Percentiles rank a stretch among this genome's conserved stretches.
Evolutionary conservation across 345 rosid species (phyloP).

Genomic region (Eucalyptus guilfoylei): DNA sequence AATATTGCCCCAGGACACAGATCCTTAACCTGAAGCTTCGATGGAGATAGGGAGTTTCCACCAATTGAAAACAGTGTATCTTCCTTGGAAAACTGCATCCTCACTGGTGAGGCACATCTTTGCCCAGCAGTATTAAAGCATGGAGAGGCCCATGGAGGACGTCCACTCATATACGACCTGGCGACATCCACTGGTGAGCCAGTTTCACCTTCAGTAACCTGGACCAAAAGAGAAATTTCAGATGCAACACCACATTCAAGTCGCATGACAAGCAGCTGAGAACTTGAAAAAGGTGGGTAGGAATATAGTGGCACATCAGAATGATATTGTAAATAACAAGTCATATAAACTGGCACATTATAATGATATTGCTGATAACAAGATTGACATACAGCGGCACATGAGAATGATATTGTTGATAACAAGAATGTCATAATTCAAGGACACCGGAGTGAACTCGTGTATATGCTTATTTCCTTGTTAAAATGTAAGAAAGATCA

Average conservation of each 20-base stretch:
- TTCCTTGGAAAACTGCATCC: slow-evolving; percentile 37
- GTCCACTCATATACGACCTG: slow-evolving; percentile 64
- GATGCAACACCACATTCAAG: background rate
- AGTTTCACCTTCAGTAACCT: slow-evolving; percentile 43
- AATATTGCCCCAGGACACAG: background rate
- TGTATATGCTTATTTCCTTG: background rate
- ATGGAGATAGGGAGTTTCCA: slow-evolving; percentile 21
- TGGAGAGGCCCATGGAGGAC: slow-evolving; percentile 75
- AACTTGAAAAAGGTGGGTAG: background rate
- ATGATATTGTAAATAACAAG: background rate
- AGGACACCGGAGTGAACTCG: background rate
- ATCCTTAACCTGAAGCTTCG: slow-evolving; percentile 36
- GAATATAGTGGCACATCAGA: background rate
- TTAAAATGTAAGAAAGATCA: background rate
- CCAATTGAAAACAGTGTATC: slow-evolving; percentile 32
- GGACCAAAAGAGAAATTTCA: background rate
- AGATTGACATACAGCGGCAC: background rate
- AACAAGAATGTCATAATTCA: background rate
- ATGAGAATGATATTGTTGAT: background rate
- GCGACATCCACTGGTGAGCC: slow-evolving; percentile 83
- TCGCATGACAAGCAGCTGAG: background rate
- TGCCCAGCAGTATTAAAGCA: slow-evolving; percentile 16
- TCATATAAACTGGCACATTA: background rate
- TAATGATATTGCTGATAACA: background rate
- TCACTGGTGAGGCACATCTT: slow-evolving; percentile 26